Conservation (phyloP, 1,284 basidiomycete species). For the Pholiota adiposa region DNA sequence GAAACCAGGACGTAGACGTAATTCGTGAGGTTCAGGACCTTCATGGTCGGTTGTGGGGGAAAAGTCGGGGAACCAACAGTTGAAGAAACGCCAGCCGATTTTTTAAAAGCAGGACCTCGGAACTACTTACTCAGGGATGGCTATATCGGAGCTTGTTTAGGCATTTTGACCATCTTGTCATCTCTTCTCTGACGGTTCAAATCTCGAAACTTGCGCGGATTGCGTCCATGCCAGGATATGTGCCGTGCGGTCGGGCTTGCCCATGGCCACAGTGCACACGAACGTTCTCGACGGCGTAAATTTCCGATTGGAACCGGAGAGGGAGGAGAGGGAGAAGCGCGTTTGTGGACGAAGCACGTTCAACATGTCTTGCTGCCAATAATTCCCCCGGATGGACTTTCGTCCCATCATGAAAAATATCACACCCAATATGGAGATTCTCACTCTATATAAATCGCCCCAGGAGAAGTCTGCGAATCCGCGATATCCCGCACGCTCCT, state of each 20-base stretch:
- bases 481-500: not conserved
- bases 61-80: not conserved
- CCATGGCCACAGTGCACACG: constrained; percentile 3
- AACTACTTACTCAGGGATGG: constrained; percentile 4
- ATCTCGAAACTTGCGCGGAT: not conserved
- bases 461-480: too few relatives aligned
- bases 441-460: constrained; percentile 5
- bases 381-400: not conserved
- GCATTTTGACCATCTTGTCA: constrained; percentile 4
- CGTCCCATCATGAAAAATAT: constrained; percentile 1
- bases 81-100: not conserved
- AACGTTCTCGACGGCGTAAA: constrained; percentile 15
- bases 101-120: not conserved
- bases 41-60: constrained; percentile 1
- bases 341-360: not conserved
- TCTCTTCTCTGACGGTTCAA: not conserved
- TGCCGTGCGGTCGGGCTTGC: not conserved
- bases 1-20: not conserved
- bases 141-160: constrained; percentile 7
- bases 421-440: constrained; percentile 8
- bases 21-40: not conserved
- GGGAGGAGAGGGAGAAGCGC: not conserved
- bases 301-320: constrained; percentile 13
- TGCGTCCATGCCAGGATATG: not conserved
- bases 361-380: not conserved